phyloP scores from a whole-genome alignment of 305 asterid genomes.

The Lippia alba region DNA sequence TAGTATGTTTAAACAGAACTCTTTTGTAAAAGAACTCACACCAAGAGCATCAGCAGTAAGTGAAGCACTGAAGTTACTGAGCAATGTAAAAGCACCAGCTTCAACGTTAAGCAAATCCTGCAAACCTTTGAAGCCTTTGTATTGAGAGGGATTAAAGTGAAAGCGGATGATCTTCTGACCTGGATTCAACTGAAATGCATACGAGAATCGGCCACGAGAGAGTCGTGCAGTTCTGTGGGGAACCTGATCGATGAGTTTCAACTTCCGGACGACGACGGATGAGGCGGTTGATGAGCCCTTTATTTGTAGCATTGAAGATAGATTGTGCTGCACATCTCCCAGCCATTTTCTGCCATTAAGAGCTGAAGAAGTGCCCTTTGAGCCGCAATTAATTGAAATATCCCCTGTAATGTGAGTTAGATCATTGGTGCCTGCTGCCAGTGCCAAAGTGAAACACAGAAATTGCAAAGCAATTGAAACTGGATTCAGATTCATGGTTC shows the following conservation, averaged over 20 bases:
- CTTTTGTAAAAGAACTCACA: constrained; percentile 35
- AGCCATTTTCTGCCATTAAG: constrained; percentile 32
- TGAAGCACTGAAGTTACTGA: constrained; percentile 45
- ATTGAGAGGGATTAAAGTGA: constrained; percentile 38
- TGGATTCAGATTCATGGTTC: constrained; percentile 1
- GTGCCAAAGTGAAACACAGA: not conserved
- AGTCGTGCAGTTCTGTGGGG: constrained; percentile 44
- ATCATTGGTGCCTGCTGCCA: not conserved
- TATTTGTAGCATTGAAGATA: constrained; percentile 6
- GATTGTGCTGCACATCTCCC: constrained; percentile 17
- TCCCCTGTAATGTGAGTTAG: constrained; percentile 19
- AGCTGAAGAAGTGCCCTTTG: constrained; percentile 17
- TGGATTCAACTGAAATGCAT: constrained; percentile 35
- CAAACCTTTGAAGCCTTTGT: constrained; percentile 36
- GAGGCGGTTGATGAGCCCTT: constrained; percentile 30
- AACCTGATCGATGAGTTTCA: constrained; percentile 21
- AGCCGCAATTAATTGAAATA: constrained; percentile 26
- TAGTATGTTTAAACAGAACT: constrained; percentile 35
- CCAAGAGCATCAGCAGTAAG: constrained; percentile 42
- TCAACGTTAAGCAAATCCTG: constrained; percentile 37
- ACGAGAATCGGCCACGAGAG: constrained; percentile 37
- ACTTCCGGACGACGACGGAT: not conserved
- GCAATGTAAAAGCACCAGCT: constrained; percentile 40
- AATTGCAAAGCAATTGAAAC: constrained; percentile 5
- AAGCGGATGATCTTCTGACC: constrained; percentile 49